Percentiles rank a stretch among this genome's conserved stretches.
phyloP scores from a whole-genome alignment of 2,329 filamentous ascomycete genomes.

The Hansfordia pulvinata region DNA sequence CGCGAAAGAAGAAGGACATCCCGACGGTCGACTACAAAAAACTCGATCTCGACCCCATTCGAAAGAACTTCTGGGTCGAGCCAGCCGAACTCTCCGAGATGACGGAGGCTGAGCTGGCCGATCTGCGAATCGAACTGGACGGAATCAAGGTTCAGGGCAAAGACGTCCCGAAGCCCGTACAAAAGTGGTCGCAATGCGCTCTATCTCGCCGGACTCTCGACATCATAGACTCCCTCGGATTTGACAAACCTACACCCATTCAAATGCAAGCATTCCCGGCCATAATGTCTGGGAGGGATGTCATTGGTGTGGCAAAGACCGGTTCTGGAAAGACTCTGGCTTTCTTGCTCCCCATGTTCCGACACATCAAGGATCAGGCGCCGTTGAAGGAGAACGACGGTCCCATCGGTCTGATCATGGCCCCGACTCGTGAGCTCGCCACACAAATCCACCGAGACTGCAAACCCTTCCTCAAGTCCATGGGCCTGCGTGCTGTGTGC shows the following conservation, averaged over 20 bases:
- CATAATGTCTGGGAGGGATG: conserved; percentile 91
- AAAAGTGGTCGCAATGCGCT: conserved; percentile 94
- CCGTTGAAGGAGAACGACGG: conserved; percentile 75
- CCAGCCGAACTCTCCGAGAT: conserved; percentile 72
- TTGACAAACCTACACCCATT: conserved; percentile 82
- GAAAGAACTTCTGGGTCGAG: conserved; percentile 92
- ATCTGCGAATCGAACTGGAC: conserved; percentile 75
- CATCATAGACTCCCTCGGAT: conserved; percentile 68
- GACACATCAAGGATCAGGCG: conserved; percentile 89
- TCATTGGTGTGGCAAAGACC: conserved; percentile 93
- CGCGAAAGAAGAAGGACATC: conserved; percentile 89
- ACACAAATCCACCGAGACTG: conserved; percentile 91
- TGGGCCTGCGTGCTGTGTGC: conserved; percentile 76
- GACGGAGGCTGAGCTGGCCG: conserved; percentile 71
- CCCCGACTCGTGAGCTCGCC: conserved; percentile 85
- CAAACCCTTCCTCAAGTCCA: conserved; percentile 82
- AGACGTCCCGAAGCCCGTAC: conserved; percentile 82
- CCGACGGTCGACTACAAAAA: conserved; percentile 78
- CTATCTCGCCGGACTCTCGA: conserved; percentile 78
- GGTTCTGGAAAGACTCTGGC: conserved; percentile 96
- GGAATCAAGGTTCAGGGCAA: conserved; percentile 88
- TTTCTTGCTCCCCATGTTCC: conserved; percentile 91
- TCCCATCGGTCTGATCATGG: conserved; percentile 79
- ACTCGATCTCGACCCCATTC: conserved; percentile 69
- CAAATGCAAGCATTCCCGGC: conserved; percentile 90